Percentiles rank a stretch among this genome's conserved stretches.
Evolutionary conservation across 73 alveolate genomes (phyloP).

Genomic region (Symbiodinium natans): DNA sequence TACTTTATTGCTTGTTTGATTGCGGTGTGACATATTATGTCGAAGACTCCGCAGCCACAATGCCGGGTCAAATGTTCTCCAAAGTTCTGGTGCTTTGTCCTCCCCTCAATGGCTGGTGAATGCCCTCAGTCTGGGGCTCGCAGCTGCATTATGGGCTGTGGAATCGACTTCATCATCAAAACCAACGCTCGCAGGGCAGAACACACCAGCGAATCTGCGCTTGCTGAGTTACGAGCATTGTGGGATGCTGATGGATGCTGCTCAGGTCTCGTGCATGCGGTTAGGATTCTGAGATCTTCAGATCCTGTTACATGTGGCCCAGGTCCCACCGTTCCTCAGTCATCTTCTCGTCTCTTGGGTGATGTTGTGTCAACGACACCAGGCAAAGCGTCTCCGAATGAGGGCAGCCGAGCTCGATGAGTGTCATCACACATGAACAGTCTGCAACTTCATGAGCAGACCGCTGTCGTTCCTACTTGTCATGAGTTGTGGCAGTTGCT

Average conservation of each 20-base stretch:
- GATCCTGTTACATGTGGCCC: too few species aligned
- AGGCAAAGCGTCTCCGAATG: neutral
- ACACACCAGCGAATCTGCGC: neutral
- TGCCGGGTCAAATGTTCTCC: too few species aligned
- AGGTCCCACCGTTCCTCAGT: too few species aligned
- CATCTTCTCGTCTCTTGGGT: too few species aligned
- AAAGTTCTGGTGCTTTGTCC: too few species aligned
- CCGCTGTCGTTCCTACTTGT: neutral
- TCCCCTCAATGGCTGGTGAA: too few species aligned
- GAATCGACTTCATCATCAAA: neutral
- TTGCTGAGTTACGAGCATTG: neutral
- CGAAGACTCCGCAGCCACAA: too few species aligned
- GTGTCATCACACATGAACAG: neutral
- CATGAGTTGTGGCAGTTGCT: constrained; percentile 19
- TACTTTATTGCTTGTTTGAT: too few species aligned
- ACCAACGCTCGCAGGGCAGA: constrained; percentile 1
- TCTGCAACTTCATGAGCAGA: neutral
- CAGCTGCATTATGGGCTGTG: neutral
- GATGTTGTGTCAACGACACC: too few species aligned
- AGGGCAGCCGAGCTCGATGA: constrained; percentile 13
- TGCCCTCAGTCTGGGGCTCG: neutral
- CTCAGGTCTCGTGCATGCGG: neutral
- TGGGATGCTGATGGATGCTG: neutral
- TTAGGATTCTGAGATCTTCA: neutral
- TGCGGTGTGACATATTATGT: too few species aligned